These are phyloP conservation scores for Ulmus americana DNA, from an alignment of 331 rosid genomes.

Conservation along the genomic window DNA sequence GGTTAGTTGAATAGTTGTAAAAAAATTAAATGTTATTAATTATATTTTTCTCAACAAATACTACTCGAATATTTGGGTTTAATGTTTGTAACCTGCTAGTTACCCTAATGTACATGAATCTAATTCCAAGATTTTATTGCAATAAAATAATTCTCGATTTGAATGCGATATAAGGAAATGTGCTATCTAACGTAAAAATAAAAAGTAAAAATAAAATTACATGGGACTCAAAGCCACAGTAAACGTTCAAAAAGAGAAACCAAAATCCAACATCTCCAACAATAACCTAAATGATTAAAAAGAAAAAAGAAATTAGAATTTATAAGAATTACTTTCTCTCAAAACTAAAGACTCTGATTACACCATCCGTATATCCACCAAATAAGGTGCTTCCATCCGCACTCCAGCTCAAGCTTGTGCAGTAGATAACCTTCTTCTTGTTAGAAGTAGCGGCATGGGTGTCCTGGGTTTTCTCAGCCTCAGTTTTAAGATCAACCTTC, in stretches of 20 bases:
- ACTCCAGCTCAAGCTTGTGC: conserved; percentile 96
- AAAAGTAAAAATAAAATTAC: too few species aligned
- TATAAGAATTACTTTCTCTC: conserved; percentile 32
- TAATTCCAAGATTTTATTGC: too few species aligned
- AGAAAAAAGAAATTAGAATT: conserved; percentile 27
- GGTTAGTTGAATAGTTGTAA: too few species aligned
- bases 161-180: too few species aligned
- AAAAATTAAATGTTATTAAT: too few species aligned
- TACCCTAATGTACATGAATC: too few species aligned
- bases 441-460: conserved; percentile 36
- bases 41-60: too few species aligned
- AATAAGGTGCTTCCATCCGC: conserved; percentile 96
- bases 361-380: conserved; percentile 92
- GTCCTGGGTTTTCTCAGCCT: conserved; percentile 63
- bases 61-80: too few species aligned
- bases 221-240: conserved; percentile 49
- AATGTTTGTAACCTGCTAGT: too few species aligned
- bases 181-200: too few species aligned
- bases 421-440: conserved; percentile 85
- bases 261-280: conserved; percentile 33
- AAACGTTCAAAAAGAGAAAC: conserved; percentile 25
- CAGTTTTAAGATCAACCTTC: conserved; percentile 77
- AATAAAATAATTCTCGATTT: too few species aligned
- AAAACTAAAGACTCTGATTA: conserved; percentile 58
- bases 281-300: conserved; percentile 26